Base-by-base conservation (phyloP, 371 early-diverging fungal species). In the Syncephalastrum sp. region DNA sequence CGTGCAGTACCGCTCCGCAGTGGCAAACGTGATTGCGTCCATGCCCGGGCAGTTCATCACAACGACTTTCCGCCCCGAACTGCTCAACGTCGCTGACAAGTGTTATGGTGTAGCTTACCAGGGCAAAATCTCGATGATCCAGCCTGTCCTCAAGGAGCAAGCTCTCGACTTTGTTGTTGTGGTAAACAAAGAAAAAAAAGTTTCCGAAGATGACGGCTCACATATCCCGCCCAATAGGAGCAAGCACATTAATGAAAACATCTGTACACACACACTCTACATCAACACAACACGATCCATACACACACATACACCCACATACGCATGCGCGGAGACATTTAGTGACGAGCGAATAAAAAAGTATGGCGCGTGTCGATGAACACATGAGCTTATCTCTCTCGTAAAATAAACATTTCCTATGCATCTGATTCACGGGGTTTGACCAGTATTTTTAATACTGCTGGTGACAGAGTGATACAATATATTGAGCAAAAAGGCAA, bases 61-160 rank as follows among this genome's bases (percentile, higher is more conserved):
- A 4, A 99, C 99, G 14, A 99, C 99, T 0, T 99, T 99, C 88
- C 83, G 97, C 8, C 93, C 98, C 4, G 99, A 99, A 71, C 77
- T 98, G 71, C 77, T 98, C 44, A 86, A 80, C 8, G 80, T 91
- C 61, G 94, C 96, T 3, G 92, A 98, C 71, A 91, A 93, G 75
- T 97, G 95, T 61, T 98, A 97, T 56, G 99, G 98, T 27, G 97
- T 99, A 42, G 92, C 94, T 8, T 98, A 97, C 82, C 85, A 81
- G 42, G 83, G 85, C 66, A 92, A 92, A 67, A 92, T 93, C 4
- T 90, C 91, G 16, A 67, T 81, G 25, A 84, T 93, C 43, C 83
- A 88, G 64, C 64, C 62, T 10, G 89, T 88, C 55, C 66, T 79
- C 15, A 82, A 83, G 53, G 89, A 90, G 47, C 81, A 82, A 53